phyloP scores from a whole-genome alignment of 78 protist genomes.

The Parvularia atlantis region DNA sequence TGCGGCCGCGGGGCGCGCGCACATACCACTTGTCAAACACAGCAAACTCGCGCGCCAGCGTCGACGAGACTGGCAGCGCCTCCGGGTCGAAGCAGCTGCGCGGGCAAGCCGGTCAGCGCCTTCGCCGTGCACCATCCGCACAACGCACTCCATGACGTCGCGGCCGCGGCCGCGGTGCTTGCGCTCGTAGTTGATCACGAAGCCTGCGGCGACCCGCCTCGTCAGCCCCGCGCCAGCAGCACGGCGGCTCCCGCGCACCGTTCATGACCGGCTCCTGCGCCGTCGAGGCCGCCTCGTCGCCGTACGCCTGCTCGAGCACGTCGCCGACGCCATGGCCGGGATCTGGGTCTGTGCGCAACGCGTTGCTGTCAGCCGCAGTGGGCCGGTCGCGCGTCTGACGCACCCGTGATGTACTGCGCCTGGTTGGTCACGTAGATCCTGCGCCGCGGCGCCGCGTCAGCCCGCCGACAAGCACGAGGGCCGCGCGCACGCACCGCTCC shows the following conservation, averaged over 20 bases:
- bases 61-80: neutral
- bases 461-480: neutral
- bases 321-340: conserved; percentile 1
- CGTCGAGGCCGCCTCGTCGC: neutral
- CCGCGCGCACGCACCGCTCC: neutral
- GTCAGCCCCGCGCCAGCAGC: neutral
- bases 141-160: too few relatives aligned
- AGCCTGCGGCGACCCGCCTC: too few relatives aligned
- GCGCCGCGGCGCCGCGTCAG: neutral
- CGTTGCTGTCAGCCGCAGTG: neutral
- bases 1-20: too few relatives aligned
- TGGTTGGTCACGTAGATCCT: neutral
- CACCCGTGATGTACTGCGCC: neutral
- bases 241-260: neutral
- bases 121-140: neutral
- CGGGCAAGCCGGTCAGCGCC: neutral
- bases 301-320: conserved; percentile 6
- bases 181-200: too few relatives aligned
- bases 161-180: too few relatives aligned
- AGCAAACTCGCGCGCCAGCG: conserved; percentile 9
- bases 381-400: too few relatives aligned
- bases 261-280: neutral
- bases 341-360: neutral
- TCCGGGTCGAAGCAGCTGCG: neutral
- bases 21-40: conserved; percentile 10